Percentiles rank a stretch among this genome's conserved stretches.
These are phyloP conservation scores for Lippia alba DNA, from an alignment of 305 asterid species.

Conservation along the genomic window DNA sequence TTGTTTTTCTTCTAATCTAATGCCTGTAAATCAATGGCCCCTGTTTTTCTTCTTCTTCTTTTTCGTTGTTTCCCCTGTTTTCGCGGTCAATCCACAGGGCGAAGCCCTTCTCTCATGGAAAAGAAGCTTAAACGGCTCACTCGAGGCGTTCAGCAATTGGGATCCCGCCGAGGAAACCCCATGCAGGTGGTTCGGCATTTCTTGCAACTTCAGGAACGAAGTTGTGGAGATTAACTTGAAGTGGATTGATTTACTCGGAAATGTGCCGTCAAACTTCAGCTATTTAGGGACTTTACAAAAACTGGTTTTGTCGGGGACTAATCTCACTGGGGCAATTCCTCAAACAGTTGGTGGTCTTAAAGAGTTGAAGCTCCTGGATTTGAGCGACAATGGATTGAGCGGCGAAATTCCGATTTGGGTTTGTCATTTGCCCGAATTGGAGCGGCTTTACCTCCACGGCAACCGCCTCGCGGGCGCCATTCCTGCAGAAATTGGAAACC, in stretches of 20 bases:
- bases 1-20: constrained; percentile 51
- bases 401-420: constrained; percentile 68
- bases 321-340: constrained; percentile 74
- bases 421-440: constrained; percentile 51
- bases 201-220: constrained; percentile 60
- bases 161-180: constrained; percentile 64
- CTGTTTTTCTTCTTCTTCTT: constrained; percentile 42
- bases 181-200: constrained; percentile 75
- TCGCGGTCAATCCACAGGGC: constrained; percentile 61
- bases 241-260: constrained; percentile 69
- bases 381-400: constrained; percentile 67
- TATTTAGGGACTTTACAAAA: constrained; percentile 49
- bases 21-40: constrained; percentile 63
- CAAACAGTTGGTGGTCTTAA: constrained; percentile 49
- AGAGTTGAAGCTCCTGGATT: constrained; percentile 53
- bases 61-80: constrained; percentile 22
- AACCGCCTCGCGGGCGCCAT: constrained; percentile 66
- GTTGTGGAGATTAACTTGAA: constrained; percentile 61
- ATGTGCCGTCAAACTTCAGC: constrained; percentile 54
- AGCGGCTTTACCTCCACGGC: constrained; percentile 57
- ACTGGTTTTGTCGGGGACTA: constrained; percentile 72
- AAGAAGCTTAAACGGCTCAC: constrained; percentile 57
- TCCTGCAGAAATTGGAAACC: constrained; percentile 60
- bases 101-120: constrained; percentile 75
- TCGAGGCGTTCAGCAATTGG: constrained; percentile 69